Base-by-base conservation (phyloP, 208 protist genomes). In the Crithidia thermophila region DNA sequence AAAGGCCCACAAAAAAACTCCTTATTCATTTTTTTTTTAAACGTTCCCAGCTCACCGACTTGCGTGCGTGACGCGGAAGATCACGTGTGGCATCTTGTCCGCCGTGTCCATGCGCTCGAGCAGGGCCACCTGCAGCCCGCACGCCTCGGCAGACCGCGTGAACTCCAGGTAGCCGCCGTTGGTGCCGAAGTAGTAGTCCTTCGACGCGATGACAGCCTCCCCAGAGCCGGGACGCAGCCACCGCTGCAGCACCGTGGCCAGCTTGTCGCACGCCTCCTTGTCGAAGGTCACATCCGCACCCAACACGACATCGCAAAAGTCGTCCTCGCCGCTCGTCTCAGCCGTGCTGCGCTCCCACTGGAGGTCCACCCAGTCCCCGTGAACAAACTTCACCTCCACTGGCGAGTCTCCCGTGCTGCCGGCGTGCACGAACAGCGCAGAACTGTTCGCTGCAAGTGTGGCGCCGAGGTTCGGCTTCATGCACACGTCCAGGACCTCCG, bases 121-220 rank as follows among this genome's bases (percentile, higher is more conserved):
- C 58, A 83, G 72, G 0, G 21, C 46, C 27, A 86, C 79, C 13
- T 58, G 39, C 9, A 95, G 69, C 16, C 82, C 78, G 47, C 63
- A 40, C 27, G 49, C 43, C 25, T 58, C 30, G 21, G 77, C 77
- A 25, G 72, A 70, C 25, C 53, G 62, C 11, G 66, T 63, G 39
- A 95, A 90, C 67, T 88, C 85, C 36, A 84, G 52, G 30, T 71
- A 68, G 34, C 91, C 91, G 31, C 91, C 91, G 56, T 85, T 87
- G 0, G 91, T 96, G 25, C 91, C 91, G 77, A 94, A 96, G 77
- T 96, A 96, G 72, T 91, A 96, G 27, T 82, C 77, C 75, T 96
- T 96, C n/a, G 79, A 87, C 25, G 84, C 91, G 62, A 96, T 87
- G 40, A 90, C 67, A 13, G 85, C 88, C 0, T 85, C 65, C 3